Percentiles rank a stretch among this genome's conserved stretches.
These are phyloP conservation scores for Microbotryum saponariae DNA, from an alignment of 1,284 basidiomycete species.

Conservation along the genomic window DNA sequence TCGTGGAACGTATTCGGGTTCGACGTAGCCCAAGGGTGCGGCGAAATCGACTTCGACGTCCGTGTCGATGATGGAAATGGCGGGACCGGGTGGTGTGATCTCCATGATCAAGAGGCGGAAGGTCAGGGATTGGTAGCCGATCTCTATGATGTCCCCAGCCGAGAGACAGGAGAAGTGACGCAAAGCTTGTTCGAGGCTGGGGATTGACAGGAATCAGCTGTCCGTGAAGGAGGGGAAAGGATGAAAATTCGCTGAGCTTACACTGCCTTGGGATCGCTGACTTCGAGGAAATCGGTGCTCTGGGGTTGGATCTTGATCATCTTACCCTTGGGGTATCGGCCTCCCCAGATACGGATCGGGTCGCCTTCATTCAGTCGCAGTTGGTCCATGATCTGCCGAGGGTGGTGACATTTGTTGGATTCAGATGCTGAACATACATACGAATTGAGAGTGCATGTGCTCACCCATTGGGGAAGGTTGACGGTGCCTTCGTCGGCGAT, in stretches of 20 bases:
- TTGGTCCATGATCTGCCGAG: conserved; percentile 85
- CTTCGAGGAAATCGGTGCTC: conserved; percentile 84
- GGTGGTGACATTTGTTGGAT: not conserved
- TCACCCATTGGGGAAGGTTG: conserved; percentile 85
- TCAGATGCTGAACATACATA: not conserved
- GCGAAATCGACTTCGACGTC: conserved; percentile 77
- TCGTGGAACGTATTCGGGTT: conserved; percentile 65
- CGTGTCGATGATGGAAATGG: conserved; percentile 87
- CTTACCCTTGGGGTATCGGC: conserved; percentile 84
- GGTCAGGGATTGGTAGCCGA: conserved; percentile 59
- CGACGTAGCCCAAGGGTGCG: conserved; percentile 60
- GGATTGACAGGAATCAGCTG: not conserved
- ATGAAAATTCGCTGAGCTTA: conserved; percentile 46
- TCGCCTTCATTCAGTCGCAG: conserved; percentile 88
- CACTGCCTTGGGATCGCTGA: conserved; percentile 89
- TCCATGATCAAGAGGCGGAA: conserved; percentile 97
- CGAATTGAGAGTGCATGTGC: conserved; percentile 24
- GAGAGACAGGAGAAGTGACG: conserved; percentile 71
- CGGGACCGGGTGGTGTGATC: conserved; percentile 65
- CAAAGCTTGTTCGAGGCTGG: conserved; percentile 84
- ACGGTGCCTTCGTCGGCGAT: conserved; percentile 95
- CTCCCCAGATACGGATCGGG: conserved; percentile 82
- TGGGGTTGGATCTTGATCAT: conserved; percentile 96
- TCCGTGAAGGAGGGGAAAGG: not conserved
- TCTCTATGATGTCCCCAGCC: conserved; percentile 46